phyloP scores from a whole-genome alignment of 23 red algal species.

The Gracilariopsis chorda region DNA sequence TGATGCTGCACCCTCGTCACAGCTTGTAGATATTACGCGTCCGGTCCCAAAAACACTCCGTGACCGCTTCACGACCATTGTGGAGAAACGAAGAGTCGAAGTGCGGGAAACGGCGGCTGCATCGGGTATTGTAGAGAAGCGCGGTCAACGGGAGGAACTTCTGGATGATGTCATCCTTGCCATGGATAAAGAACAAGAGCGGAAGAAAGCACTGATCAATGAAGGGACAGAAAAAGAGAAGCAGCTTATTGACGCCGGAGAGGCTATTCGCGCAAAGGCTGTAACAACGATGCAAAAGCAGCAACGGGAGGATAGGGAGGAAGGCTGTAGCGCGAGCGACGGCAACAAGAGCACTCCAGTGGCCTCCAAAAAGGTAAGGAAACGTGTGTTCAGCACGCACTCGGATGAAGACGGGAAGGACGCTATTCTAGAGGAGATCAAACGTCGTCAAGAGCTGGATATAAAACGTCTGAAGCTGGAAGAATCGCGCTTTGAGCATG shows the following conservation, averaged over 20 bases:
- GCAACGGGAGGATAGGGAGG: neutral
- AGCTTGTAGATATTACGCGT: neutral
- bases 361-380: neutral
- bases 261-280: neutral
- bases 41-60: neutral
- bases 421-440: neutral
- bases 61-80: neutral
- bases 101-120: neutral
- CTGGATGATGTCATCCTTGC: conserved; percentile 11
- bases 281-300: neutral
- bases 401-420: neutral
- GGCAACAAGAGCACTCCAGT: neutral
- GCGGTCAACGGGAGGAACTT: neutral
- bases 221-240: neutral
- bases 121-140: neutral
- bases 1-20: too few species aligned
- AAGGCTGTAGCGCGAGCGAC: neutral
- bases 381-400: neutral
- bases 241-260: neutral
- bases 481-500: neutral
- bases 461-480: neutral
- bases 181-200: conserved; percentile 6
- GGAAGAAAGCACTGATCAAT: neutral
- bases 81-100: neutral
- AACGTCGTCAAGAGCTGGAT: neutral